Evolutionary conservation across 106 monocot genomes (phyloP), one percentile per base, ranked within the genome.

Genomic region (Hemerocallis citrina): DNA sequence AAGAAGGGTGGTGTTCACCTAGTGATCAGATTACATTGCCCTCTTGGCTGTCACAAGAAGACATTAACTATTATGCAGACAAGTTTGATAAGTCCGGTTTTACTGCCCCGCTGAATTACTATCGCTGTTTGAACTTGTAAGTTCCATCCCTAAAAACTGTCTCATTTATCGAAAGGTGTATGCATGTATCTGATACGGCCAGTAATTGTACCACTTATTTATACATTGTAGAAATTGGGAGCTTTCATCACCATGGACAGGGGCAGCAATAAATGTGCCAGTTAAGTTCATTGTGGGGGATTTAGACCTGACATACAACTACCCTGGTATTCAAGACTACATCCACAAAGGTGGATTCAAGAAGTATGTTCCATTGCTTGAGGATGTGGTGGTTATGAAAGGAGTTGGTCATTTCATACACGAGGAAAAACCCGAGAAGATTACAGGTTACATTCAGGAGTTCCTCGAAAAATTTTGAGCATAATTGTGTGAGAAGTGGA

Each of bases 101-200:
- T 63, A 68, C 77, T 21, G 77, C 77, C 24, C 70, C 62, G 38
- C 23, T 84, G 22, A 89, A 89, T 61, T 89, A 84, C 55, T 89
- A 84, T 38, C 67, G 80, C 47, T 11, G 5, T n/a, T 15, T 47
- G 47, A n/a, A 47, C 17, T 16, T 1, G 47, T 47, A 16, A 38
- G 37, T 38, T 38, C n/a, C n/a, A n/a, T n/a, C n/a, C n/a, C n/a
- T n/a, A n/a, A n/a, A n/a, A n/a, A n/a, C n/a, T n/a, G n/a, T n/a
- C n/a, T n/a, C n/a, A n/a, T n/a, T n/a, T n/a, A n/a, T n/a, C n/a
- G n/a, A n/a, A n/a, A n/a, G n/a, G n/a, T n/a, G n/a, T n/a, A n/a
- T n/a, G n/a, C n/a, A n/a, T n/a, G n/a, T n/a, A n/a, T n/a, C n/a
- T n/a, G n/a, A n/a, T n/a, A n/a, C n/a, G n/a, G n/a, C n/a, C n/a